Evolutionary conservation across 129 eudicot genomes (phyloP).

Genomic region (carrot (Daucus carota)): DNA sequence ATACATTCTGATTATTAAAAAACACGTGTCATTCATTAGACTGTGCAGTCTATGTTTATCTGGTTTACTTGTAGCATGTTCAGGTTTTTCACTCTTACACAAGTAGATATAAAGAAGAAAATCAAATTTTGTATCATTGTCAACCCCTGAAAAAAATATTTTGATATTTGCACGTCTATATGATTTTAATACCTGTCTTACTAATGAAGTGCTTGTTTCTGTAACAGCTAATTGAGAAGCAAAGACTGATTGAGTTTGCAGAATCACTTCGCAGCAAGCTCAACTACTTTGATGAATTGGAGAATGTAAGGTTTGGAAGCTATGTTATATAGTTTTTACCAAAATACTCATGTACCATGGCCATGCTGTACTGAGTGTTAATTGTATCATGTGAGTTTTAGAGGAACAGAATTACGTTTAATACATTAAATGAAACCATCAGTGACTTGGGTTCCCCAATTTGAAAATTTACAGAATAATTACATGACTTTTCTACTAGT

Average conservation of each 20-base stretch:
- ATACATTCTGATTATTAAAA: too few species aligned
- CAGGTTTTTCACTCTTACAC: too few species aligned
- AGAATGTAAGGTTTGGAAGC: constrained; percentile 60
- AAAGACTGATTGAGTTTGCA: constrained; percentile 83
- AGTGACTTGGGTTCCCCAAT: not conserved
- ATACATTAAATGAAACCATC: not conserved
- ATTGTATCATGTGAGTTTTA: not conserved
- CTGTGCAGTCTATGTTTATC: not conserved
- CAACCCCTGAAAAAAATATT: not conserved
- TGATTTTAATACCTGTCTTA: not conserved
- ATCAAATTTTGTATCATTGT: not conserved
- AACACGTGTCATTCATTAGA: too few species aligned
- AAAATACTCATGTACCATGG: not conserved
- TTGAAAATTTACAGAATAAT: not conserved
- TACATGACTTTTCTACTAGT: not conserved
- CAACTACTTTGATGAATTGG: constrained; percentile 92
- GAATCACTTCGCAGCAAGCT: constrained; percentile 92
- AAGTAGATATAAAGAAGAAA: not conserved
- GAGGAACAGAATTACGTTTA: not conserved
- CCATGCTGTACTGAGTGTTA: not conserved
- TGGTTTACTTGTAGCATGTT: not conserved
- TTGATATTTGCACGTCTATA: not conserved
- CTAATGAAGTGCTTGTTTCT: constrained; percentile 15
- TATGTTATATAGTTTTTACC: constrained; percentile 1
- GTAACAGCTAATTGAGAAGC: constrained; percentile 87